Conservation (phyloP, 192 early-diverging fungal genomes). For the Backusella tuberculispora region DNA sequence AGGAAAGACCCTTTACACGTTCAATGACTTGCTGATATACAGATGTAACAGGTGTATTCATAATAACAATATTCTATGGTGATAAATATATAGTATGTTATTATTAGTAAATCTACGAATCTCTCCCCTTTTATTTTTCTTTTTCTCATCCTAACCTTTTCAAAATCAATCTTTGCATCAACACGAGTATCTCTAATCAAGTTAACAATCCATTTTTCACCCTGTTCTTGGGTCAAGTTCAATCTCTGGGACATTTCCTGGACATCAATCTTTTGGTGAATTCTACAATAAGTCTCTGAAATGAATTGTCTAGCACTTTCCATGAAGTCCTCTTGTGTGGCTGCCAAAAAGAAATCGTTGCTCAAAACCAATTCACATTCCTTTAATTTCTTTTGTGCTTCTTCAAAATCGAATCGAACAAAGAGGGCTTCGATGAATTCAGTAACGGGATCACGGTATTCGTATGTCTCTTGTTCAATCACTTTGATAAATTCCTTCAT, state of each 20-base stretch:
- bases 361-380: conserved; percentile 87
- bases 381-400: conserved; percentile 83
- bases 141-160: conserved; percentile 59
- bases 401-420: conserved; percentile 94
- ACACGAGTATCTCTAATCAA: conserved; percentile 94
- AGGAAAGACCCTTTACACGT: conserved; percentile 87
- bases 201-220: conserved; percentile 98
- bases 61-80: conserved; percentile 82
- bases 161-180: conserved; percentile 96
- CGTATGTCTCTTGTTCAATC: conserved; percentile 84
- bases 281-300: conserved; percentile 96
- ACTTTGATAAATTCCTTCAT: conserved; percentile 91
- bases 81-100: too few species aligned
- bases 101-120: conserved; percentile 14
- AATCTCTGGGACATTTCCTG: conserved; percentile 79
- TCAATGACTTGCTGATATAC: conserved; percentile 97
- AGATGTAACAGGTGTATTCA: conserved; percentile 86
- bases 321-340: conserved; percentile 90
- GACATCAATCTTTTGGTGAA: conserved; percentile 96
- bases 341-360: conserved; percentile 91
- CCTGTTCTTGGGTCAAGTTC: conserved; percentile 86
- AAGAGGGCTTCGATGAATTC: conserved; percentile 94
- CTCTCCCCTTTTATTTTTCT: background rate
- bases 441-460: conserved; percentile 91
- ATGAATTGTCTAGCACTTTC: conserved; percentile 94